These are phyloP conservation scores for Poa pratensis DNA, from an alignment of 176 grass and related monocot genomes.

Conservation along the genomic window DNA sequence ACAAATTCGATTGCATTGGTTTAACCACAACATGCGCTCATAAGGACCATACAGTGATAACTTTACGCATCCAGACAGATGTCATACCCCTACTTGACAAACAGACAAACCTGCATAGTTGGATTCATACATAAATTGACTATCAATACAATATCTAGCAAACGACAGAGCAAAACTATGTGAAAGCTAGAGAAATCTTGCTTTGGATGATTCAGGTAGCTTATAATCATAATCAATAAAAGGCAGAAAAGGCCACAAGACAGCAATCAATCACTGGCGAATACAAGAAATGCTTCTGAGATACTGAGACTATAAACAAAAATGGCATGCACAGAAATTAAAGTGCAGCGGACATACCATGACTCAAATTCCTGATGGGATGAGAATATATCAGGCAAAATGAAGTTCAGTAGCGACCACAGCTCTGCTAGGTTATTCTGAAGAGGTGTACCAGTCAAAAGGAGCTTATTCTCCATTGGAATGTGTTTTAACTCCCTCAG, in stretches of 20 bases:
- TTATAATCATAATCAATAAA: neutral
- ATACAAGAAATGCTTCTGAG: slow-evolving; percentile 2
- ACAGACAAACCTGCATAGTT: neutral
- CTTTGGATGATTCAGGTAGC: too few relatives aligned
- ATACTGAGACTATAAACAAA: neutral
- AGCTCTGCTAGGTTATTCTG: slow-evolving; percentile 98
- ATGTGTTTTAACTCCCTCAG: slow-evolving; percentile 79
- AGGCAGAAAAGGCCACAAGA: neutral
- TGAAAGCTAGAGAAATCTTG: slow-evolving; percentile 5
- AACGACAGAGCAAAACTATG: neutral
- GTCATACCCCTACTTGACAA: neutral
- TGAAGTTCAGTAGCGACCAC: slow-evolving; percentile 96
- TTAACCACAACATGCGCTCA: neutral
- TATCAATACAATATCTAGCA: slow-evolving; percentile 4
- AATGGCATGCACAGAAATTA: neutral
- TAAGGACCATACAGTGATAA: neutral
- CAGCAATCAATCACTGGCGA: neutral
- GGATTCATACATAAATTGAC: neutral
- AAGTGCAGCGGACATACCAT: slow-evolving; percentile 63
- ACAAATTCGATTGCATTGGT: neutral
- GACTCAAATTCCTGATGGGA: slow-evolving; percentile 94
- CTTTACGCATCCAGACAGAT: neutral
- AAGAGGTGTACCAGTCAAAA: slow-evolving; percentile 94
- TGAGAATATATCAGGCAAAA: slow-evolving; percentile 97
- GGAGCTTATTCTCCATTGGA: slow-evolving; percentile 94